These are phyloP conservation scores for Taiozyma sp. DNA, from an alignment of 1,139 yeast species.

Conservation along the genomic window DNA sequence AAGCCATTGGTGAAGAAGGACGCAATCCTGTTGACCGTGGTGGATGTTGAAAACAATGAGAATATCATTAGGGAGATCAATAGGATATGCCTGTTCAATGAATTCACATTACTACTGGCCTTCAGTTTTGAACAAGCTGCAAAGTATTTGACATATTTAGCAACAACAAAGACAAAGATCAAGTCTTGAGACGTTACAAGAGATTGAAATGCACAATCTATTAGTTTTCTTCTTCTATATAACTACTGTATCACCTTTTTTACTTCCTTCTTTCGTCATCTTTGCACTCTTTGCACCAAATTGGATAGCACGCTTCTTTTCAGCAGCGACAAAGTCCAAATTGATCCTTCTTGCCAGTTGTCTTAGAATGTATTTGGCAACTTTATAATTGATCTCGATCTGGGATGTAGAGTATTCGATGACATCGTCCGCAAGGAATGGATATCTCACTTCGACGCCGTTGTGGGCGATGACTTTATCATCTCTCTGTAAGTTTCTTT, in stretches of 20 bases:
- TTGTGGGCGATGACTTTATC: constrained; percentile 81
- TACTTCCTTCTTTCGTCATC: constrained; percentile 39
- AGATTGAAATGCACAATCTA: neutral
- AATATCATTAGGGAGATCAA: constrained; percentile 65
- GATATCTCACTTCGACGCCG: constrained; percentile 91
- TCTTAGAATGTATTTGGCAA: constrained; percentile 61
- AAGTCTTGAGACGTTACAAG: neutral
- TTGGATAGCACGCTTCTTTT: constrained; percentile 92
- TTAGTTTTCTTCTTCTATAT: neutral
- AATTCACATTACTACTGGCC: constrained; percentile 64
- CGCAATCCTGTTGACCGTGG: constrained; percentile 63
- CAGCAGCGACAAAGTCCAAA: constrained; percentile 54
- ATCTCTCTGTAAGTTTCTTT: constrained; percentile 82
- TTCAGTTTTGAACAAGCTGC: constrained; percentile 90
- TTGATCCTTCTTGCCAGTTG: constrained; percentile 49
- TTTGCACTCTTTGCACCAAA: constrained; percentile 96
- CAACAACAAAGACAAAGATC: constrained; percentile 8
- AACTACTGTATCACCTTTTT: constrained; percentile 32
- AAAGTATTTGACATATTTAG: constrained; percentile 45
- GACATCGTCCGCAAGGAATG: constrained; percentile 67
- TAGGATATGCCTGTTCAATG: constrained; percentile 64
- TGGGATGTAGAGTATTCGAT: constrained; percentile 43
- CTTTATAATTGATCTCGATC: constrained; percentile 50
- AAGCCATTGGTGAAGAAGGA: constrained; percentile 47
- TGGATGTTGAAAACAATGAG: constrained; percentile 73